Percentiles rank a stretch among this genome's conserved stretches.
These are phyloP conservation scores for Podospora conica DNA, from an alignment of 495 filamentous ascomycete species.

Conservation along the genomic window DNA sequence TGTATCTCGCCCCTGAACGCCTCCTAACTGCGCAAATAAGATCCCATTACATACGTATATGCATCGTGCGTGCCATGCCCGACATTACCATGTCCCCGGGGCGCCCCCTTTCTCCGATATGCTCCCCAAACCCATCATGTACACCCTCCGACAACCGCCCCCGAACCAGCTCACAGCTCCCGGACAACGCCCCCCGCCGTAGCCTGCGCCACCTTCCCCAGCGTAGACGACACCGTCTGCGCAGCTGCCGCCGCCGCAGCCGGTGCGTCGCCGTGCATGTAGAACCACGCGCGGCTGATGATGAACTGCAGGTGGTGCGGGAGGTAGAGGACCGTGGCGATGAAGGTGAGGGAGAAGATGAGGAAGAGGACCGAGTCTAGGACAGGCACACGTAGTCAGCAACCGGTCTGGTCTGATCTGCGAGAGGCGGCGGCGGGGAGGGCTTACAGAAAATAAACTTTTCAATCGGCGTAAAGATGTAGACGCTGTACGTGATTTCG, in stretches of 20 bases:
- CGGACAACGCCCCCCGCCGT: slow-evolving; percentile 24
- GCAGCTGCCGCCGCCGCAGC: slow-evolving; percentile 27
- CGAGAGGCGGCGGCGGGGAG: not conserved
- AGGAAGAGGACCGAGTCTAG: slow-evolving; percentile 88
- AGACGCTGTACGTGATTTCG: slow-evolving; percentile 42
- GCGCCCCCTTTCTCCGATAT: not conserved
- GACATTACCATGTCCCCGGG: not conserved
- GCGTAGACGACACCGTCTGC: slow-evolving; percentile 22
- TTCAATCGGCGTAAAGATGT: slow-evolving; percentile 43
- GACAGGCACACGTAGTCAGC: not conserved
- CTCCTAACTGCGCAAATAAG: not conserved
- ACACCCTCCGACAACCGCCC: not conserved
- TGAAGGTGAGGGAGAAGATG: slow-evolving; percentile 74
- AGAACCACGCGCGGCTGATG: slow-evolving; percentile 82
- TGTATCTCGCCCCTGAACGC: not conserved
- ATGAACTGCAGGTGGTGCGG: slow-evolving; percentile 80
- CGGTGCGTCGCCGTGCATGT: slow-evolving; percentile 69
- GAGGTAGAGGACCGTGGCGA: slow-evolving; percentile 83
- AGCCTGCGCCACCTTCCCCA: slow-evolving; percentile 14
- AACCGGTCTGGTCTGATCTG: too few species aligned
- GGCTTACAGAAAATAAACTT: slow-evolving; percentile 43
- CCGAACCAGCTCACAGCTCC: slow-evolving; percentile 30
- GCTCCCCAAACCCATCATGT: not conserved
- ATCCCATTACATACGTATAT: not conserved
- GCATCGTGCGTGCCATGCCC: not conserved